A percentile compares a stretch with the other conserved stretches of the same genome.
phyloP scores from a whole-genome alignment of 768 basidiomycete genomes.

The Hypsizygus marmoreus region DNA sequence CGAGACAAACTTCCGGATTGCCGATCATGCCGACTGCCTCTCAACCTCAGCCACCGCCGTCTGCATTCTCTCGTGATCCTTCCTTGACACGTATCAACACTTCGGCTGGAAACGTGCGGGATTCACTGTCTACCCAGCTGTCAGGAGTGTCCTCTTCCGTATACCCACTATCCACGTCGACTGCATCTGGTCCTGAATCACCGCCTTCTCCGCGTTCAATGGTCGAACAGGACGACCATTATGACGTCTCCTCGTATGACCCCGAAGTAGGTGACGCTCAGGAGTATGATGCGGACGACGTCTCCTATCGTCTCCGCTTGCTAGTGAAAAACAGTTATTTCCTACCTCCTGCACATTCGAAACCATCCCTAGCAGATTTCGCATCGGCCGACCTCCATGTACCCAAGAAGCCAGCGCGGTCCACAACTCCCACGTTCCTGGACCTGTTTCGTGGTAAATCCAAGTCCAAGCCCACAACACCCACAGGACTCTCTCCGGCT shows the following conservation, averaged over 20 bases:
- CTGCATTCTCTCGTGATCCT: slow-evolving; percentile 53
- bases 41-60: slow-evolving; percentile 38
- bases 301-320: slow-evolving; percentile 80
- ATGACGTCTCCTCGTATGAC: slow-evolving; percentile 48
- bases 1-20: slow-evolving; percentile 19
- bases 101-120: slow-evolving; percentile 44
- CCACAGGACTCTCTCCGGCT: slow-evolving; percentile 35
- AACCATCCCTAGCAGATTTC: slow-evolving; percentile 72
- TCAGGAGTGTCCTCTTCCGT: slow-evolving; percentile 75
- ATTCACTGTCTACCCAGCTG: slow-evolving; percentile 62
- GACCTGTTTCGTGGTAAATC: slow-evolving; percentile 73
- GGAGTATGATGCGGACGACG: slow-evolving; percentile 71
- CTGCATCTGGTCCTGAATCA: slow-evolving; percentile 63
- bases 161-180: slow-evolving; percentile 74
- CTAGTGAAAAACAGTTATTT: slow-evolving; percentile 89
- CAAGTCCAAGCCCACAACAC: slow-evolving; percentile 63
- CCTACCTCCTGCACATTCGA: slow-evolving; percentile 84
- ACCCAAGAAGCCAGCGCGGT: slow-evolving; percentile 47
- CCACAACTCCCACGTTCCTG: slow-evolving; percentile 58
- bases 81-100: slow-evolving; percentile 35
- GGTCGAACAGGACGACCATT: slow-evolving; percentile 40
- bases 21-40: slow-evolving; percentile 20
- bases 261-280: slow-evolving; percentile 51
- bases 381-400: slow-evolving; percentile 37
- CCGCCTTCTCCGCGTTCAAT: slow-evolving; percentile 64